Percentiles rank a stretch among this genome's conserved stretches.
Evolutionary conservation across 257 asterid genomes (phyloP).

Genomic region (Gynochthodes officinalis): DNA sequence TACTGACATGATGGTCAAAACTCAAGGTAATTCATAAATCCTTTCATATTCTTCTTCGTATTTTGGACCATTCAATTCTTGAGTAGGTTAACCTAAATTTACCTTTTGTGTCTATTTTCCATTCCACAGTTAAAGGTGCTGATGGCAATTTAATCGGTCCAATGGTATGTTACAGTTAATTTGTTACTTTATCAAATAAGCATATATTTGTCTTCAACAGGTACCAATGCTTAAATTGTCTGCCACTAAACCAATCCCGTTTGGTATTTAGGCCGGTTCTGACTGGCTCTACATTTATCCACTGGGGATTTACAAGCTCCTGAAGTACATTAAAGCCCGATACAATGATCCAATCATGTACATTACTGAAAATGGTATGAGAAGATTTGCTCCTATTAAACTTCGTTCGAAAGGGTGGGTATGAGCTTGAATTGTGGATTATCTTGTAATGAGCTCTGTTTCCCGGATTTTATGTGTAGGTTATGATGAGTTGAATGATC

Average conservation of each 20-base stretch:
- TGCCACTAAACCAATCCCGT: neutral
- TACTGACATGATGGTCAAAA: conserved; percentile 2
- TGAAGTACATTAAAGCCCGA: neutral
- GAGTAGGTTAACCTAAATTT: neutral
- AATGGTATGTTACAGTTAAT: conserved; percentile 9
- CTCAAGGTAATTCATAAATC: neutral
- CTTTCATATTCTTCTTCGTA: neutral
- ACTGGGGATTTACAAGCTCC: conserved; percentile 19
- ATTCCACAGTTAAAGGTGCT: conserved; percentile 10
- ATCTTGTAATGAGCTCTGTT: neutral
- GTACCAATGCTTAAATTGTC: neutral
- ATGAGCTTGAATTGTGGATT: neutral
- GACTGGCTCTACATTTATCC: conserved; percentile 30
- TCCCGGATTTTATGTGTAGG: conserved; percentile 5
- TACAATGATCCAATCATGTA: conserved; percentile 29
- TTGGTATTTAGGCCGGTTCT: conserved; percentile 20
- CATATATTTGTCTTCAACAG: too few relatives aligned
- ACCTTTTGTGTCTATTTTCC: too few relatives aligned
- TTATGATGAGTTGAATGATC: conserved; percentile 17
- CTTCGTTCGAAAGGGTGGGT: neutral
- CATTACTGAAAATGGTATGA: conserved; percentile 34
- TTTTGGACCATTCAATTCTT: neutral
- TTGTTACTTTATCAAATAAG: neutral
- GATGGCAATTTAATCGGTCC: conserved; percentile 19
- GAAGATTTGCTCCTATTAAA: neutral